Evolutionary conservation across 345 rosid genomes (phyloP), one percentile per base, ranked within the genome.

Genomic region (Aurinia saxatilis): DNA sequence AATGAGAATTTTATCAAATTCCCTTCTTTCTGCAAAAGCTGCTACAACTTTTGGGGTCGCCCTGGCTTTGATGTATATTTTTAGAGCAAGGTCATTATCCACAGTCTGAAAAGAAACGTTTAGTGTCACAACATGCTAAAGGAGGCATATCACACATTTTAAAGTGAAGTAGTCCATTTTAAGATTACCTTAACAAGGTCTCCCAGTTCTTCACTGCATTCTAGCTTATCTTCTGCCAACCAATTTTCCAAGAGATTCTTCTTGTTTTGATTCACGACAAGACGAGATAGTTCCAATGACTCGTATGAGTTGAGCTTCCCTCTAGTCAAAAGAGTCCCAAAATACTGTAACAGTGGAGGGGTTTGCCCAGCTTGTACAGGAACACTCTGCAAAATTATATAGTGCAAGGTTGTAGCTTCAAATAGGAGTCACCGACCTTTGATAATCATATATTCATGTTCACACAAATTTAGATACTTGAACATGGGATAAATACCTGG

Each of bases 351-450:
- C 65, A 95, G 66, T 16, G 99, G 99, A 10, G 99, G 97, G 51
- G 97, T 84, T 76, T 95, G 99, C 71, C 99, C 99, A 73, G 97
- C 74, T 88, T 84, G 97, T 55, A 88, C 97, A 50, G 99, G 99
- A 67, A 95, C 99, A 78, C 97, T 90, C 99, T 93, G 80, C 73
- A 80, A 48, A 11, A 29, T 23, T 45, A 33, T 39, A 44, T 29
- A 12, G 38, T 30, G 50, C 2, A 18, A 38, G 10, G 21, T 35
- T 36, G 49, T n/a, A 14, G 38, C 10, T 29, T 62, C 50, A 27
- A 5, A 13, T 44, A 15, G 63, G 55, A 48, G n/a, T 44, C 42
- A 34, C 14, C 9, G 2, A 46, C 25, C 18, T 34, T 45, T 21
- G n/a, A 56, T 13, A 8, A 38, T 10, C n/a, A 61, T 4, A 44